These are phyloP conservation scores for Zygosaccharomyces pseudobailii DNA, from an alignment of 1,139 yeast species.

Conservation along the genomic window DNA sequence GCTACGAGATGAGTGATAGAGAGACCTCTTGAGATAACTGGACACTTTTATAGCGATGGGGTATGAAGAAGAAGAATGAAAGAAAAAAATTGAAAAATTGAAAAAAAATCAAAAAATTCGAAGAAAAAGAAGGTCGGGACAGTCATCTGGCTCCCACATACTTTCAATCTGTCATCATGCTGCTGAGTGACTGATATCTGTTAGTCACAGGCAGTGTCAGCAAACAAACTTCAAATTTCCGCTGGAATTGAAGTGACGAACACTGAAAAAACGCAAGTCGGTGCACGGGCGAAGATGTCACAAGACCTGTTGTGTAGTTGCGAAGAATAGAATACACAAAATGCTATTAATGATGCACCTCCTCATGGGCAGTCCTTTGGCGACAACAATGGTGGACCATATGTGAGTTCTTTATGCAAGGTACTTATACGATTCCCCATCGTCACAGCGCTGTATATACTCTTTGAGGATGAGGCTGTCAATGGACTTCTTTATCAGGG, in stretches of 20 bases:
- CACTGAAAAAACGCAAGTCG: neutral
- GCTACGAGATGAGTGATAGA: neutral
- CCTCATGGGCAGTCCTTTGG: neutral
- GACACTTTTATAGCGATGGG: neutral
- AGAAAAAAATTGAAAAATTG: neutral
- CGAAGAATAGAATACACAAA: conserved; percentile 2
- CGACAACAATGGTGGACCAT: neutral
- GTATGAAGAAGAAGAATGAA: neutral
- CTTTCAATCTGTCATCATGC: neutral
- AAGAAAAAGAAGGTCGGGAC: neutral
- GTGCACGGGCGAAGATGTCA: conserved; percentile 5
- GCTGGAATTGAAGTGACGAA: neutral
- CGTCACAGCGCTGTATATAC: conserved; percentile 73
- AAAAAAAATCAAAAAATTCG: neutral
- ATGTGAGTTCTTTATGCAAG: conserved; percentile 43
- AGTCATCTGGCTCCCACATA: conserved; percentile 1
- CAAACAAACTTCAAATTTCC: conserved; percentile 1
- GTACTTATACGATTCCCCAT: conserved; percentile 67
- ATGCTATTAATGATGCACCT: neutral
- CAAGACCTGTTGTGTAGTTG: conserved; percentile 4
- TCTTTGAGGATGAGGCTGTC: conserved; percentile 83
- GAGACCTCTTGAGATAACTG: neutral
- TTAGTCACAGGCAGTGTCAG: neutral
- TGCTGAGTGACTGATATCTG: conserved; percentile 1
- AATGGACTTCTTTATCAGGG: conserved; percentile 83